phyloP scores from a whole-genome alignment of 2,329 filamentous ascomycete species.

The Aspergillus hortae region DNA sequence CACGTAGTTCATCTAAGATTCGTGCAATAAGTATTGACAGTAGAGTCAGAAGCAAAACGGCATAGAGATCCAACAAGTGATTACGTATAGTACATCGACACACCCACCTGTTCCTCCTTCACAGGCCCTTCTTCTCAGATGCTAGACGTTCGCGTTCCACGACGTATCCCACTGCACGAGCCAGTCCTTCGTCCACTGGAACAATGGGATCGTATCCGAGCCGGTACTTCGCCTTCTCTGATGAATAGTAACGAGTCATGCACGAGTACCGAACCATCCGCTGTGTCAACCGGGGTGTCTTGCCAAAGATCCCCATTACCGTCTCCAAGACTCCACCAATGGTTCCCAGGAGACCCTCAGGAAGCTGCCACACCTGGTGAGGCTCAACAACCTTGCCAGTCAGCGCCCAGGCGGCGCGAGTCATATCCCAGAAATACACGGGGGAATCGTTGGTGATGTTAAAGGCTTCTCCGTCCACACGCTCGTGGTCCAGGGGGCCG shows the following conservation, averaged over 20 bases:
- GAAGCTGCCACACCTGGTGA: constrained; percentile 39
- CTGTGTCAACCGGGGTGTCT: constrained; percentile 44
- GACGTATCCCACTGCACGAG: constrained; percentile 43
- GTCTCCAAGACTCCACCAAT: constrained; percentile 43
- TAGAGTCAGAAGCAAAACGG: background rate
- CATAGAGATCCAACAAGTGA: background rate
- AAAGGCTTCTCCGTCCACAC: constrained; percentile 80
- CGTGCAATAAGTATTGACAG: constrained; percentile 8
- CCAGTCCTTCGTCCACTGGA: constrained; percentile 44
- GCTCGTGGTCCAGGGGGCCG: constrained; percentile 66
- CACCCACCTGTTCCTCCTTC: constrained; percentile 10
- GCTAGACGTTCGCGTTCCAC: constrained; percentile 30
- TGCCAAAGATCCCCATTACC: constrained; percentile 41
- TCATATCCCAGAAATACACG: constrained; percentile 88
- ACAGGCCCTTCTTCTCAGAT: constrained; percentile 40
- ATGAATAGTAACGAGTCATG: constrained; percentile 48
- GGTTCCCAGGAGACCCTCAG: constrained; percentile 36
- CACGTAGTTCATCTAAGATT: background rate
- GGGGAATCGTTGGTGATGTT: constrained; percentile 88
- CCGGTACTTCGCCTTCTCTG: constrained; percentile 44
- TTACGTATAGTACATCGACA: constrained; percentile 15
- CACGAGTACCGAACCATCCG: constrained; percentile 46
- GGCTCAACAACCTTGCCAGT: constrained; percentile 44
- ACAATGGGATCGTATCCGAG: constrained; percentile 46
- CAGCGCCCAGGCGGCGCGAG: constrained; percentile 69